Percentiles rank a stretch among this genome's conserved stretches.
These are phyloP conservation scores for Mycosphaerelloides madeirae DNA, from an alignment of 2,329 filamentous ascomycete genomes.

Conservation along the genomic window DNA sequence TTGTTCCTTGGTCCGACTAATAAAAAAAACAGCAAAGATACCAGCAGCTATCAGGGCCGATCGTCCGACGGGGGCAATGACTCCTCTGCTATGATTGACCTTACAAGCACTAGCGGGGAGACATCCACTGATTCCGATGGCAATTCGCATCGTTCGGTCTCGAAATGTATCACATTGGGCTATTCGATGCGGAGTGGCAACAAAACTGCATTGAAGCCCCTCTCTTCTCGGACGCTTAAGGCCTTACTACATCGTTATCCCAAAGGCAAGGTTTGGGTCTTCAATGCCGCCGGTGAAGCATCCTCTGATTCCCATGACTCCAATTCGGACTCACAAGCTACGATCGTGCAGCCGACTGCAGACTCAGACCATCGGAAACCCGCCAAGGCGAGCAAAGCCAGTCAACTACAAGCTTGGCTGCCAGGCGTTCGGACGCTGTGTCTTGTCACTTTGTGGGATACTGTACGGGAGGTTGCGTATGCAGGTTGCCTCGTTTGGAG, in stretches of 20 bases:
- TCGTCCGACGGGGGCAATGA: slow-evolving; percentile 17
- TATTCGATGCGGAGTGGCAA: slow-evolving; percentile 12
- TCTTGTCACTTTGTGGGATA: slow-evolving; percentile 51
- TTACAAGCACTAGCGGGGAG: slow-evolving; percentile 17
- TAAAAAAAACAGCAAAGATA: slow-evolving; percentile 12
- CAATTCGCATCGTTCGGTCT: slow-evolving; percentile 7
- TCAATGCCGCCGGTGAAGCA: slow-evolving; percentile 28
- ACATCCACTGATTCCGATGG: slow-evolving; percentile 10
- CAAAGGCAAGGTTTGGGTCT: slow-evolving; percentile 34
- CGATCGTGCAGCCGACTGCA: background rate
- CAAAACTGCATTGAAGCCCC: slow-evolving; percentile 7
- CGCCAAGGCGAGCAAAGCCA: slow-evolving; percentile 23
- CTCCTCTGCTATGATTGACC: slow-evolving; percentile 14
- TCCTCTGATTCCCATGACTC: slow-evolving; percentile 25
- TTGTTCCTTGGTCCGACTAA: slow-evolving; percentile 38
- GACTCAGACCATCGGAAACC: slow-evolving; percentile 21
- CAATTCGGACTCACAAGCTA: slow-evolving; percentile 11
- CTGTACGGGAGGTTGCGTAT: slow-evolving; percentile 33
- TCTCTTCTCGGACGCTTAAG: slow-evolving; percentile 11
- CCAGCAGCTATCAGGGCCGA: slow-evolving; percentile 15
- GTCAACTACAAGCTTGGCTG: slow-evolving; percentile 34
- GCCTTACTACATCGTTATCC: slow-evolving; percentile 30
- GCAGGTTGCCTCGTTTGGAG: slow-evolving; percentile 40
- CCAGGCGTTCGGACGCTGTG: slow-evolving; percentile 46
- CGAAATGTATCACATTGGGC: slow-evolving; percentile 21